Conservation (phyloP, 306 rosid species). For the Cucurbita pepo region DNA sequence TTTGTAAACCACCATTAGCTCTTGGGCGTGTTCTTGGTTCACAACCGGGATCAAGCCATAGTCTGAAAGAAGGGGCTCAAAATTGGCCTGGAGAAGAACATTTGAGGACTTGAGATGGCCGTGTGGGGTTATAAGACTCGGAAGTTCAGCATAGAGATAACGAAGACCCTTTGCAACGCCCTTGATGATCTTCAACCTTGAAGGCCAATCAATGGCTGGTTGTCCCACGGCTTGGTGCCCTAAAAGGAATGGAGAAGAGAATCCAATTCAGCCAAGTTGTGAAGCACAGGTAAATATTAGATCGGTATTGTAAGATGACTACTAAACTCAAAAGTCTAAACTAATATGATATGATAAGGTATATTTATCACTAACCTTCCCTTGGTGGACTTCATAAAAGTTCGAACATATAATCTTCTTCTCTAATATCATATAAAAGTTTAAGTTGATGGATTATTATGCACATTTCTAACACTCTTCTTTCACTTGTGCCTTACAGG, state of each 20-base stretch:
- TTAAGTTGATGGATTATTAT: background rate
- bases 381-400: background rate
- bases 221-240: conserved; percentile 42
- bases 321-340: background rate
- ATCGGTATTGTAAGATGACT: background rate
- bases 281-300: background rate
- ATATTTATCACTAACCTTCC: background rate
- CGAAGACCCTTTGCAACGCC: conserved; percentile 65
- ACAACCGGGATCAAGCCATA: conserved; percentile 63
- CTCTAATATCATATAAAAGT: background rate
- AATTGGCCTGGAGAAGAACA: conserved; percentile 42
- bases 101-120: conserved; percentile 87
- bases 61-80: conserved; percentile 64
- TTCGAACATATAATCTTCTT: background rate
- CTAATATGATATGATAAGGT: background rate
- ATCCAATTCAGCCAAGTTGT: background rate
- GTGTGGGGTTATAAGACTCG: conserved; percentile 54
- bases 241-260: conserved; percentile 7
- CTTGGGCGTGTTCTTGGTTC: conserved; percentile 60
- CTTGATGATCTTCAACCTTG: conserved; percentile 55
- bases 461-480: background rate
- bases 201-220: conserved; percentile 64
- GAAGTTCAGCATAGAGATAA: conserved; percentile 54
- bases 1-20: conserved; percentile 55
- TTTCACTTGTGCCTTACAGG: background rate